phyloP scores from a whole-genome alignment of 1,284 basidiomycete genomes.

The Cryptococcus amylolentus region DNA sequence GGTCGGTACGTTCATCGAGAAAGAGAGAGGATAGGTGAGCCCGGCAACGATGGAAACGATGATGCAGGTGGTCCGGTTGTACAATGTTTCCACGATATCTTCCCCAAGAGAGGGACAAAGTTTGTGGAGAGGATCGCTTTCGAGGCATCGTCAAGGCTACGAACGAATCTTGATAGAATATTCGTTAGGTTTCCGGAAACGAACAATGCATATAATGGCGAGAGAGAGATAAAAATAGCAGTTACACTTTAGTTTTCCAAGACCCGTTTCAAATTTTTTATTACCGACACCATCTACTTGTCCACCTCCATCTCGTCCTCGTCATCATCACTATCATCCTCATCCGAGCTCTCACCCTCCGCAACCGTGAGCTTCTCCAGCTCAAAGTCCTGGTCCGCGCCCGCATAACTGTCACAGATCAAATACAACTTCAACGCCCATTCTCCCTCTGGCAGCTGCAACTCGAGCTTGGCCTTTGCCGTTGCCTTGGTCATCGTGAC shows the following conservation, averaged over 20 bases:
- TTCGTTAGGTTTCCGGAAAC: too few relatives aligned
- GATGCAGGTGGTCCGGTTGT: too few relatives aligned
- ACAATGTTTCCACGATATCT: too few relatives aligned
- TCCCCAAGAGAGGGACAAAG: too few relatives aligned
- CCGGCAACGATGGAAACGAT: too few relatives aligned
- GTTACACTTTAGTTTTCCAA: not conserved
- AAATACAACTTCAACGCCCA: slow-evolving; percentile 81
- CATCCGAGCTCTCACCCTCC: slow-evolving; percentile 79
- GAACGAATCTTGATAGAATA: too few relatives aligned
- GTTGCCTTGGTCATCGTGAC: slow-evolving; percentile 74
- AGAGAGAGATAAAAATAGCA: too few relatives aligned
- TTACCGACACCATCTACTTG: slow-evolving; percentile 7
- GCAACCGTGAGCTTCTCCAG: slow-evolving; percentile 75
- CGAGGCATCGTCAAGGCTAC: too few relatives aligned
- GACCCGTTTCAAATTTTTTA: not conserved
- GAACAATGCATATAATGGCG: too few relatives aligned
- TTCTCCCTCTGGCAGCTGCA: slow-evolving; percentile 75
- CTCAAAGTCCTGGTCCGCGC: slow-evolving; percentile 81
- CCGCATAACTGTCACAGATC: slow-evolving; percentile 84
- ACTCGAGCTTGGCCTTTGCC: slow-evolving; percentile 79
- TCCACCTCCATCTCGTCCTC: slow-evolving; percentile 60
- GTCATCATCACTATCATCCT: slow-evolving; percentile 60
- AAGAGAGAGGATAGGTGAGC: too few relatives aligned
- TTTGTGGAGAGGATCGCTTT: too few relatives aligned
- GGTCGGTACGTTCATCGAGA: too few relatives aligned